Evolutionary conservation across 116 monocot species (phyloP), one percentile per base, ranked within the genome.

Genomic region (Cymodocea nodosa): DNA sequence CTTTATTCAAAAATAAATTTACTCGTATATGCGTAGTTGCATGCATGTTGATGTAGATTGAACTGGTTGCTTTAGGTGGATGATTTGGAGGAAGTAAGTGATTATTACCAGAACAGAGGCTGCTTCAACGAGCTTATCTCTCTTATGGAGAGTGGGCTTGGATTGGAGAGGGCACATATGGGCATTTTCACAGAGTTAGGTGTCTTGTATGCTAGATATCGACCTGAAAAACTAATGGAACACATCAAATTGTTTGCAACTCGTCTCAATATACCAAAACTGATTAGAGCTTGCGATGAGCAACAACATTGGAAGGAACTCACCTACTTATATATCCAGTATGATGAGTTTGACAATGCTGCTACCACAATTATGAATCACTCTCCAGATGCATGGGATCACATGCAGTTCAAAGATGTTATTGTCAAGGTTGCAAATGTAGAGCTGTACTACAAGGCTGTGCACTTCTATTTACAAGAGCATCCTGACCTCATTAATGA

Each of bases 381-480:
- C 63, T 75, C 75, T 59, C 75, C 75, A n/a, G 75, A 75, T 56
- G 75, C 75, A 34, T 75, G 90, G 95, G 95, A 95, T 64, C 95
- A 95, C 73, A 90, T 95, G 95, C 90, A 95, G 62, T 95, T 95
- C 70, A 95, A 90, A 56, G 95, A 95, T 81, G 87, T 95, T 73
- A 69, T 71, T 53, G 87, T 85, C 24, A 90, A 95, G 79, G 87
- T 90, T 70, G 95, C 90, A 64, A 95, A 87, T 78, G 95, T 95
- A n/a, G 95, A 95, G 73, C 87, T 95, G 50, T 95, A 95, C 67
- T 95, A 95, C 81, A 95, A 95, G 74, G 85, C 95, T n/a, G 95
- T 95, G 61, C 95, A 90, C 78, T 95, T 95, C 74, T 90, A 95
- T 74, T 69, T 95, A 48, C 70, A 75, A 44, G 75, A 75, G 23